phyloP scores from a whole-genome alignment of 2,329 filamentous ascomycete species.

The Pyricularia pennisetigena region DNA sequence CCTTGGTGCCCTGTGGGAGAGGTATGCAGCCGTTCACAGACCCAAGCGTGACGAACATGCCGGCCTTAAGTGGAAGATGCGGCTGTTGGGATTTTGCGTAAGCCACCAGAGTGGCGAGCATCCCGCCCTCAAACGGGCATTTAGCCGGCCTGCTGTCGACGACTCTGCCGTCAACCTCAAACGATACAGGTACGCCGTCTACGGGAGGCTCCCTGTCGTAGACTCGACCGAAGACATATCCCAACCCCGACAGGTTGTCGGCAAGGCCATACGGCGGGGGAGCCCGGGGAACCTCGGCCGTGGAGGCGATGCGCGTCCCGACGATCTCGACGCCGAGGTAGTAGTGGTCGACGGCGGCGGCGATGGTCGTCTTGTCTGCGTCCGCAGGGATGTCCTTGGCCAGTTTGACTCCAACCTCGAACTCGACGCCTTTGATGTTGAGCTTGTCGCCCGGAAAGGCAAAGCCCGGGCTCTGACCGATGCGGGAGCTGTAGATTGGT shows the following conservation, averaged over 20 bases:
- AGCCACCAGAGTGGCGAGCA: neutral
- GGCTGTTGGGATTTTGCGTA: neutral
- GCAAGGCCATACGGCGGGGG: neutral
- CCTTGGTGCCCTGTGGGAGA: neutral
- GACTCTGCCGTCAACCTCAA: neutral
- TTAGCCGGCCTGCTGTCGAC: neutral
- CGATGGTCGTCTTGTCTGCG: neutral
- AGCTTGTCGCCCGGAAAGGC: neutral
- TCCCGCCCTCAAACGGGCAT: neutral
- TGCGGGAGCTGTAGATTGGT: conserved; percentile 1
- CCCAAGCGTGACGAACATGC: neutral
- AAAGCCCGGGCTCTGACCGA: conserved; percentile 2
- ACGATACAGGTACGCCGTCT: neutral
- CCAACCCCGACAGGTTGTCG: conserved; percentile 2
- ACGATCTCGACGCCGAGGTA: conserved; percentile 4
- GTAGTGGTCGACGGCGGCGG: neutral
- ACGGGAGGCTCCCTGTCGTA: neutral
- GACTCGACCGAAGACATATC: neutral
- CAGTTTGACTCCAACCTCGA: conserved; percentile 3
- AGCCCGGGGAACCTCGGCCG: neutral
- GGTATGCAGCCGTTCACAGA: neutral
- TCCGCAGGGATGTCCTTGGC: neutral
- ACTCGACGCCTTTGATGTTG: neutral
- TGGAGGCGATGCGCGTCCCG: neutral
- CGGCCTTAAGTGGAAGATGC: neutral